Percentiles rank a stretch among this genome's conserved stretches.
phyloP scores from a whole-genome alignment of 2,329 filamentous ascomycete genomes.

The Graphilbum fragrans region DNA sequence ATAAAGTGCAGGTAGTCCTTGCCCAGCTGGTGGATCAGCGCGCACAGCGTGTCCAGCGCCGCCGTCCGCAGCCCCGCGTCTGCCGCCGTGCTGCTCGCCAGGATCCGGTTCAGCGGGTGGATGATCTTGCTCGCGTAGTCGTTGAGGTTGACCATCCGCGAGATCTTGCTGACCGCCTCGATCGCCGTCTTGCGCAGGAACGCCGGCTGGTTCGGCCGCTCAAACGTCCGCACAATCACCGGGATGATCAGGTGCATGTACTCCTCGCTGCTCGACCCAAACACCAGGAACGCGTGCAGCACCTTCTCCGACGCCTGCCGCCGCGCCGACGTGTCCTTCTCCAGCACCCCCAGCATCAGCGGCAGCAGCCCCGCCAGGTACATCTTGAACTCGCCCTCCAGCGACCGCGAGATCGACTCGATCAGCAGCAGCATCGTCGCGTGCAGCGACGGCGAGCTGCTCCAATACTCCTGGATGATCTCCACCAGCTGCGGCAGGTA shows the following conservation, averaged over 20 bases:
- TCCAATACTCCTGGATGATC: conserved; percentile 84
- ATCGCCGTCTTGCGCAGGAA: conserved; percentile 80
- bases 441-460: conserved; percentile 66
- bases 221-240: conserved; percentile 87
- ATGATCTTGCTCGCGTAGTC: conserved; percentile 96
- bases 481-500: conserved; percentile 80
- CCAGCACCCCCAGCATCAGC: conserved; percentile 85
- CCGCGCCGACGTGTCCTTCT: conserved; percentile 67
- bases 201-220: conserved; percentile 70
- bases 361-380: conserved; percentile 83
- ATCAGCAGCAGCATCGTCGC: conserved; percentile 85
- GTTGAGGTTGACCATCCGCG: conserved; percentile 90
- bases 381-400: conserved; percentile 97
- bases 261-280: conserved; percentile 89
- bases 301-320: conserved; percentile 81
- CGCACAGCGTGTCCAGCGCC: conserved; percentile 87
- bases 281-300: conserved; percentile 88
- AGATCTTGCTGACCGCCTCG: conserved; percentile 88
- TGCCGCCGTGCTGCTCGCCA: conserved; percentile 56
- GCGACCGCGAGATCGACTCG: conserved; percentile 82
- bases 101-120: conserved; percentile 76
- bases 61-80: conserved; percentile 66
- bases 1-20: conserved; percentile 94
- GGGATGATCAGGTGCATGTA: conserved; percentile 99
- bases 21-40: conserved; percentile 89